Conservation (phyloP, 257 asterid genomes). For the Sherardia arvensis region DNA sequence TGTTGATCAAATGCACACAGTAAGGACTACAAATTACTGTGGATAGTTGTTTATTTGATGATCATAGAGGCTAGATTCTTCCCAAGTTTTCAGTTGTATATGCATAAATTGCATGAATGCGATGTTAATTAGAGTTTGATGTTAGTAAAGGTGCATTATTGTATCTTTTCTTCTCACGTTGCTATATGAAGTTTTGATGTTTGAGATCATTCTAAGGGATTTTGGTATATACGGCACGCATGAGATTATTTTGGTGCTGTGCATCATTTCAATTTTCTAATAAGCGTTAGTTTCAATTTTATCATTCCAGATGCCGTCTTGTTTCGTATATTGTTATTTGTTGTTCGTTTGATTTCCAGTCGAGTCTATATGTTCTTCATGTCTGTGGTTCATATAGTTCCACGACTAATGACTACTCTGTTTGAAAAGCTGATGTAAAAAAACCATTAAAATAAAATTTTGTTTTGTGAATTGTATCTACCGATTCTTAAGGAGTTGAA, state of each 20-base stretch:
- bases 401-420: background rate
- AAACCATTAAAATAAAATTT: too few species aligned
- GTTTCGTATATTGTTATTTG: background rate
- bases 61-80: background rate
- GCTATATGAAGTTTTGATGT: too few species aligned
- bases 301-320: too few species aligned
- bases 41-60: background rate
- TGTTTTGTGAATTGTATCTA: too few species aligned
- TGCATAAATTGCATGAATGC: background rate
- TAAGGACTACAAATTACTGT: conserved; percentile 10
- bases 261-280: too few species aligned
- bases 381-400: background rate
- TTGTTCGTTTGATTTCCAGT: background rate
- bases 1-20: conserved; percentile 88
- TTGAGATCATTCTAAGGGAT: too few species aligned
- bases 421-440: too few species aligned
- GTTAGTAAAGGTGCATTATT: background rate
- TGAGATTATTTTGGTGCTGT: too few species aligned
- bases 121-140: background rate
- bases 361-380: background rate
- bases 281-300: too few species aligned
- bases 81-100: background rate
- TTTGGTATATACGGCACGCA: too few species aligned
- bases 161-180: too few species aligned
- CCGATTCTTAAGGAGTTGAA: background rate